phyloP scores from a whole-genome alignment of 139 green algal genomes.

The Nannochloris sp. region DNA sequence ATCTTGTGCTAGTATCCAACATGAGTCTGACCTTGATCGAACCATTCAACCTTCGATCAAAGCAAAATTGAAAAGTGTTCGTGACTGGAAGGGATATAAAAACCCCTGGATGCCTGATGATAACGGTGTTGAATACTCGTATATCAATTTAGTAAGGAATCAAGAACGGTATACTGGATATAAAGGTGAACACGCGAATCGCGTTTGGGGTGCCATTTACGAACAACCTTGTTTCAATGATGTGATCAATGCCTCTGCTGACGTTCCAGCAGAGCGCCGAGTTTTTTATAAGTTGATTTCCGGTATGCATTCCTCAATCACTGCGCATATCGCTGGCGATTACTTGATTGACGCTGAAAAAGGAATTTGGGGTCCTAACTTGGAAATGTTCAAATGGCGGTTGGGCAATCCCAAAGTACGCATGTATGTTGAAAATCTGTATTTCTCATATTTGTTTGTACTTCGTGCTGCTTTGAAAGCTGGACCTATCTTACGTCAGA shows the following conservation, averaged over 20 bases:
- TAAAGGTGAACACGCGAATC: slow-evolving; percentile 77
- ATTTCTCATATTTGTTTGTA: slow-evolving; percentile 93
- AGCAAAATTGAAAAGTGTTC: slow-evolving; percentile 33
- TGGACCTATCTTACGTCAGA: slow-evolving; percentile 46
- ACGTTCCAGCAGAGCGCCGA: slow-evolving; percentile 53
- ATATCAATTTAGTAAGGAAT: slow-evolving; percentile 93
- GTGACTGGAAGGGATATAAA: slow-evolving; percentile 72
- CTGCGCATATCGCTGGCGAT: slow-evolving; percentile 69
- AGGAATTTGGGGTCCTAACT: slow-evolving; percentile 61
- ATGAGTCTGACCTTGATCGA: slow-evolving; percentile 43
- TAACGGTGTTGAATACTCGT: slow-evolving; percentile 70
- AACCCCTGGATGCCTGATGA: slow-evolving; percentile 93
- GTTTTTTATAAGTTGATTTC: slow-evolving; percentile 79
- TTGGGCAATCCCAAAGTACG: slow-evolving; percentile 44
- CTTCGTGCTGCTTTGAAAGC: slow-evolving; percentile 80
- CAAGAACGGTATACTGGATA: slow-evolving; percentile 89
- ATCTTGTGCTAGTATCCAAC: slow-evolving; percentile 22
- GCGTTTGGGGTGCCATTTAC: slow-evolving; percentile 93
- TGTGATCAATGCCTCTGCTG: background rate
- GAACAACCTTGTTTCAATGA: slow-evolving; percentile 72
- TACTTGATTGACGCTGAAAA: slow-evolving; percentile 54
- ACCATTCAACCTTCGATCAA: slow-evolving; percentile 30
- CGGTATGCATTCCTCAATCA: slow-evolving; percentile 93
- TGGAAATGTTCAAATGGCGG: slow-evolving; percentile 61
- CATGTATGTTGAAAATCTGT: slow-evolving; percentile 78